Percentiles rank a stretch among this genome's conserved stretches.
phyloP scores from a whole-genome alignment of 768 basidiomycete species.

The Mrakia frigida region DNA sequence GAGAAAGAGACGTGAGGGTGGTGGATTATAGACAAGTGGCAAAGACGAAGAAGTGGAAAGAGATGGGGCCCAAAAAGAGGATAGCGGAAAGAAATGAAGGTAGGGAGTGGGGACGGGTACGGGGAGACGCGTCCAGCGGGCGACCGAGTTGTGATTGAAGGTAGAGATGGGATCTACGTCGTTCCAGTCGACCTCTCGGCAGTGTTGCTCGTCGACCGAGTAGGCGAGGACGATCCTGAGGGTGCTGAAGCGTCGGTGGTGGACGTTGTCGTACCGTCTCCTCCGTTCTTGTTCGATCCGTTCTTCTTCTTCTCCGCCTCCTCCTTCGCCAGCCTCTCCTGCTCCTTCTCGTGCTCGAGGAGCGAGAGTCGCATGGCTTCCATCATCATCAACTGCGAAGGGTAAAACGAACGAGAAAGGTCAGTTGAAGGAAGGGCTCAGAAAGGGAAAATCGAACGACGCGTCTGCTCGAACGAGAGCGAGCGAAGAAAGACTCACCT shows the following conservation, averaged over 20 bases:
- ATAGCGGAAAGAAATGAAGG: too few relatives aligned
- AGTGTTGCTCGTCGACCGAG: not conserved
- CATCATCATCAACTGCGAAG: conserved; percentile 84
- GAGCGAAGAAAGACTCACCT: conserved; percentile 53
- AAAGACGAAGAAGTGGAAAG: not conserved
- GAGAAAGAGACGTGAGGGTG: not conserved
- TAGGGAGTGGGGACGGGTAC: too few relatives aligned
- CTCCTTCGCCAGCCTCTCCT: conserved; percentile 57
- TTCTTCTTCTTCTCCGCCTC: conserved; percentile 51
- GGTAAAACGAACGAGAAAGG: conserved; percentile 1
- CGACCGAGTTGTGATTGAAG: not conserved
- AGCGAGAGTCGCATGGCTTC: conserved; percentile 96
- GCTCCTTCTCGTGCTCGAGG: conserved; percentile 90
- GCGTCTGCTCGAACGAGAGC: conserved; percentile 15
- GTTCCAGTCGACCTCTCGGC: not conserved
- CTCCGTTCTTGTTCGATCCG: not conserved
- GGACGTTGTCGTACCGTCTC: not conserved
- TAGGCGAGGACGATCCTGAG: not conserved
- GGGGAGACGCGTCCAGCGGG: not conserved
- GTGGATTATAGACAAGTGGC: too few relatives aligned
- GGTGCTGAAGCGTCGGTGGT: not conserved
- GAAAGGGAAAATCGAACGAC: conserved; percentile 20
- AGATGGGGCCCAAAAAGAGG: too few relatives aligned
- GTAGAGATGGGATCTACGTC: not conserved
- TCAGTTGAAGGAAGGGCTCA: not conserved